These are phyloP conservation scores for Saussurea involucrata DNA, from an alignment of 129 eudicot species.

Conservation along the genomic window DNA sequence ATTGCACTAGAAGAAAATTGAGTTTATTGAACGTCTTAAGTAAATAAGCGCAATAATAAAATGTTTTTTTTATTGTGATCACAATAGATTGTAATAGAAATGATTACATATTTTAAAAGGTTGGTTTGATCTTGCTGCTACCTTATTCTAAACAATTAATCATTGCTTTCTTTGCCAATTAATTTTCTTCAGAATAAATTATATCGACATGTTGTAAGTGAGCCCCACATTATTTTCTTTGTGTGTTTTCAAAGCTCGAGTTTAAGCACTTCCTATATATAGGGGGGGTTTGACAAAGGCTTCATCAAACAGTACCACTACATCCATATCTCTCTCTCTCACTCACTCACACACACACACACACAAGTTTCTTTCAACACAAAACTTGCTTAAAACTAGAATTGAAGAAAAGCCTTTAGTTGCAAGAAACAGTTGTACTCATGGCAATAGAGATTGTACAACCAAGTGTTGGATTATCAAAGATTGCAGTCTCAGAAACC, in stretches of 20 bases:
- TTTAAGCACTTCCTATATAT: constrained; percentile 32
- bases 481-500: constrained; percentile 76
- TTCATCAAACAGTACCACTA: constrained; percentile 23
- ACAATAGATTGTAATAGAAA: constrained; percentile 24
- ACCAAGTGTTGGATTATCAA: constrained; percentile 56
- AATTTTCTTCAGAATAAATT: neutral
- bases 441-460: constrained; percentile 76
- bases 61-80: constrained; percentile 20
- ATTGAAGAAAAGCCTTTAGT: neutral
- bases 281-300: constrained; percentile 20
- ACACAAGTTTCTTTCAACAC: neutral
- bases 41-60: no score
- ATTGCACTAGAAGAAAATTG: no score
- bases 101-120: constrained; percentile 27
- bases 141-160: constrained; percentile 63
- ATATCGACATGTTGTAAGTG: constrained; percentile 31
- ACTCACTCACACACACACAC: constrained; percentile 1
- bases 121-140: constrained; percentile 67
- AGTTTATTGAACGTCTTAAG: no score
- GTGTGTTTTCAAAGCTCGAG: constrained; percentile 3
- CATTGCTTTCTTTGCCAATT: constrained; percentile 46
- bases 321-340: constrained; percentile 1
- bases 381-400: constrained; percentile 7
- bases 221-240: constrained; percentile 20
- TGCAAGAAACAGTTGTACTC: neutral